phyloP scores from a whole-genome alignment of 2,329 filamentous ascomycete species.

The Trichoderma oligosporum region DNA sequence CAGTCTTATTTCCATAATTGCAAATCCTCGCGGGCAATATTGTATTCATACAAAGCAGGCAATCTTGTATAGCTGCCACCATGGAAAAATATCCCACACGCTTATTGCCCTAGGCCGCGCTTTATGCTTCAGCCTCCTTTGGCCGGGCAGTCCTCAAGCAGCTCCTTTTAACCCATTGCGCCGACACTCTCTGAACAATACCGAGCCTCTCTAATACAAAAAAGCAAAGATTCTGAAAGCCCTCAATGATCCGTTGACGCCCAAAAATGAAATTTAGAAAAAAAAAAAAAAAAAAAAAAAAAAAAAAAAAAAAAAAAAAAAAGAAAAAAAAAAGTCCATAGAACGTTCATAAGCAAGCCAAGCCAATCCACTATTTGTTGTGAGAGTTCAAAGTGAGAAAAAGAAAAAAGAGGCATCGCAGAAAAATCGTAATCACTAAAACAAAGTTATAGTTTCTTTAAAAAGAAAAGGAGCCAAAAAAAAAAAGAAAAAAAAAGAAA shows the following conservation, averaged over 20 bases:
- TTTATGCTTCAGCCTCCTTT: conserved; percentile 16
- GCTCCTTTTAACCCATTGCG: conserved; percentile 7
- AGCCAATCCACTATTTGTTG: conserved; percentile 1
- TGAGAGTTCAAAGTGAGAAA: neutral
- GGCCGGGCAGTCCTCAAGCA: conserved; percentile 19
- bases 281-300: conserved; percentile 4
- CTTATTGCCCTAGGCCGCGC: neutral
- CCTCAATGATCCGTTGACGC: conserved; percentile 2
- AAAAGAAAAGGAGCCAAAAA: neutral
- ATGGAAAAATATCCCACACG: neutral
- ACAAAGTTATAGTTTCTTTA: conserved; percentile 10
- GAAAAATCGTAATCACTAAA: conserved; percentile 7
- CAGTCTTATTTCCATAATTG: conserved; percentile 11
- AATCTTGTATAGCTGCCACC: conserved; percentile 11
- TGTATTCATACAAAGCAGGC: conserved; percentile 18
- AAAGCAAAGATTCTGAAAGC: conserved; percentile 6
- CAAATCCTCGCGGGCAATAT: conserved; percentile 12
- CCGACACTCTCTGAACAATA: conserved; percentile 14
- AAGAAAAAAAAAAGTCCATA: conserved; percentile 5
- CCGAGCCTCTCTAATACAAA: conserved; percentile 16
- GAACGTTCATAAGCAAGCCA: conserved; percentile 2
- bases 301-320: conserved; percentile 7
- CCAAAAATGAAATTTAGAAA: conserved; percentile 10
- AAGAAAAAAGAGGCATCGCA: neutral
- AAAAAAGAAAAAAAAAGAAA: neutral